Percentiles rank a stretch among this genome's conserved stretches.
phyloP scores from a whole-genome alignment of 2,329 filamentous ascomycete species.

The Curvularia hawaiiensis region DNA sequence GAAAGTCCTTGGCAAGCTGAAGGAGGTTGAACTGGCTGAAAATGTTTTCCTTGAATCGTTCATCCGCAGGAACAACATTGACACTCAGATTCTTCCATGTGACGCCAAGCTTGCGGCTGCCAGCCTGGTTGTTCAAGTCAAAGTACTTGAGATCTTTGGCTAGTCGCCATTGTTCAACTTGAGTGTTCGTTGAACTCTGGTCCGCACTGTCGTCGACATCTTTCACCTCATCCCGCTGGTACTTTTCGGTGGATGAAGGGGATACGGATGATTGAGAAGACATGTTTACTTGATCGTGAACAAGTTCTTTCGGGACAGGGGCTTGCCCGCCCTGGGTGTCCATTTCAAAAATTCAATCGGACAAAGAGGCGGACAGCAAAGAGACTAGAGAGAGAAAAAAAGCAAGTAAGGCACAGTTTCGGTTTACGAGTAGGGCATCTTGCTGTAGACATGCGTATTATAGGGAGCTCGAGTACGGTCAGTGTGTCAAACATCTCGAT shows the following conservation, averaged over 20 bases:
- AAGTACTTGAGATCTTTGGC: conserved; percentile 27
- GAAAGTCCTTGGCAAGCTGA: conserved; percentile 48
- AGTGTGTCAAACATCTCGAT: conserved; percentile 1
- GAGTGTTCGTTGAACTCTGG: conserved; percentile 21
- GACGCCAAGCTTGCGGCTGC: conserved; percentile 57
- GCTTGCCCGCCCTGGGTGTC: background rate
- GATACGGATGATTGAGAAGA: background rate
- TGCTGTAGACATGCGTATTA: background rate
- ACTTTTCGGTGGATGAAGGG: background rate
- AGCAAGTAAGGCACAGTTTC: background rate
- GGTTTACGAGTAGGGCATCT: background rate
- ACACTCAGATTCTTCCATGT: conserved; percentile 76
- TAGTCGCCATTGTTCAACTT: conserved; percentile 31
- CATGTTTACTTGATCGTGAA: background rate
- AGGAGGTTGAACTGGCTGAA: conserved; percentile 57
- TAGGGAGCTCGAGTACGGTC: background rate
- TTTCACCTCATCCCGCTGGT: background rate
- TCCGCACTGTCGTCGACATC: conserved; percentile 4
- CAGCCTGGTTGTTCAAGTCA: conserved; percentile 22
- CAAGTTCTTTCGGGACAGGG: background rate
- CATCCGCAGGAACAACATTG: conserved; percentile 65
- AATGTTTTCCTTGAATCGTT: conserved; percentile 67
- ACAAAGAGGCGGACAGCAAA: background rate
- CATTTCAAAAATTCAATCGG: background rate
- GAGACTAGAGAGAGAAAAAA: background rate